Percentiles rank a stretch among this genome's conserved stretches.
phyloP scores from a whole-genome alignment of 257 asterid species.

The Nemophila menziesii region DNA sequence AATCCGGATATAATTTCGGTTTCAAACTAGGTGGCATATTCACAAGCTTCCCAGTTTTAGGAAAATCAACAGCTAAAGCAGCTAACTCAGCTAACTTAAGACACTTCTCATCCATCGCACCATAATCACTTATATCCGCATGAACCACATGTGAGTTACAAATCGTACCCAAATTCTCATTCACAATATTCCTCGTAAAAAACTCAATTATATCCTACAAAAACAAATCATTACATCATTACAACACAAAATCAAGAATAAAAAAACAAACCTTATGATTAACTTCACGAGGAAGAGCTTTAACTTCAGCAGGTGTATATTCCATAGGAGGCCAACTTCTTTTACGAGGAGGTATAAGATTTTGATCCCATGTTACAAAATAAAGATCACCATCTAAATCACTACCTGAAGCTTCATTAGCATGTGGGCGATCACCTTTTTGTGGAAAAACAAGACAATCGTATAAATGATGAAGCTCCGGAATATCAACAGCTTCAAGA shows the following conservation, averaged over 20 bases:
- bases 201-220: constrained; percentile 69
- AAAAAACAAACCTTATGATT: constrained; percentile 33
- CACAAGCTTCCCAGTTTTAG: constrained; percentile 76
- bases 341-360: constrained; percentile 80
- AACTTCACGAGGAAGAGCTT: constrained; percentile 33
- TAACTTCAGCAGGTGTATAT: constrained; percentile 45
- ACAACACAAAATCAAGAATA: neutral
- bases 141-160: constrained; percentile 98
- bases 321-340: constrained; percentile 81
- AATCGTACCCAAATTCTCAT: constrained; percentile 70
- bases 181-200: constrained; percentile 70
- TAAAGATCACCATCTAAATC: constrained; percentile 92
- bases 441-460: constrained; percentile 91
- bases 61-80: constrained; percentile 84
- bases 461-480: constrained; percentile 47
- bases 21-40: constrained; percentile 43
- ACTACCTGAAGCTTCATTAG: constrained; percentile 95
- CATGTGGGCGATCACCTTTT: constrained; percentile 79
- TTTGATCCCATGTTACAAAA: constrained; percentile 89
- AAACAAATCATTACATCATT: too few species aligned
- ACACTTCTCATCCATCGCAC: constrained; percentile 89
- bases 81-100: constrained; percentile 83
- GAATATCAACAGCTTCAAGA: constrained; percentile 68
- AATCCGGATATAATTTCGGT: constrained; percentile 80
- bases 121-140: constrained; percentile 63